These are phyloP conservation scores for Gynostemma pentaphyllum DNA, from an alignment of 306 rosid species.

Conservation along the genomic window DNA sequence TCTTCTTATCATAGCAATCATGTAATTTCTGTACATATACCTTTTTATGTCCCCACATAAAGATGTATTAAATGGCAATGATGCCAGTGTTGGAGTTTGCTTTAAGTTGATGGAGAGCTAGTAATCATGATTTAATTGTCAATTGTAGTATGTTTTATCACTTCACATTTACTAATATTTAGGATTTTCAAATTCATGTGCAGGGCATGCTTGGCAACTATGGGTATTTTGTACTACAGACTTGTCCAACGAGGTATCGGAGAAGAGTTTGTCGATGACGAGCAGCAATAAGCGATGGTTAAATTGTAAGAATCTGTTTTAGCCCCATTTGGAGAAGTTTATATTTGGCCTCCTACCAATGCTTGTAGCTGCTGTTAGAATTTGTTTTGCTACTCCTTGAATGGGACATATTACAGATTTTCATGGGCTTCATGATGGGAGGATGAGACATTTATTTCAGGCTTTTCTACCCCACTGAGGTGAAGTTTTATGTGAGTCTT, in stretches of 20 bases:
- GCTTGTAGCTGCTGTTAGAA: not conserved
- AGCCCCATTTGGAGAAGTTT: not conserved
- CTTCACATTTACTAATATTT: conserved; percentile 14
- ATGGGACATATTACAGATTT: conserved; percentile 1
- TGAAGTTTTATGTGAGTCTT: conserved; percentile 8
- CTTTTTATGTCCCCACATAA: too few species aligned
- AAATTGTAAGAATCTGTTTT: not conserved
- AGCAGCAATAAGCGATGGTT: conserved; percentile 29
- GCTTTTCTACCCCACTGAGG: not conserved
- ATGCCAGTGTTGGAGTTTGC: not conserved
- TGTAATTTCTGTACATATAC: conserved; percentile 30
- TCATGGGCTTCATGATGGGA: not conserved
- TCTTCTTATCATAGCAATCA: conserved; percentile 84
- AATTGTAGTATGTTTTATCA: too few species aligned
- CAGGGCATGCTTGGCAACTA: conserved; percentile 99
- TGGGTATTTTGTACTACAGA: conserved; percentile 99
- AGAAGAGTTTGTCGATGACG: conserved; percentile 43
- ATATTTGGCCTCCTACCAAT: not conserved
- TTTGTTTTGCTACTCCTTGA: not conserved
- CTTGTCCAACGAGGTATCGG: conserved; percentile 67
- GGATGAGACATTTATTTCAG: not conserved
- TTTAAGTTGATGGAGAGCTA: not conserved
- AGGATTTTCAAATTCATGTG: conserved; percentile 14
- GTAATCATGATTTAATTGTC: not conserved
- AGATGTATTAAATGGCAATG: too few species aligned